Base-by-base conservation (phyloP, 2,329 filamentous ascomycete genomes). In the Salinomyces thailandicus region DNA sequence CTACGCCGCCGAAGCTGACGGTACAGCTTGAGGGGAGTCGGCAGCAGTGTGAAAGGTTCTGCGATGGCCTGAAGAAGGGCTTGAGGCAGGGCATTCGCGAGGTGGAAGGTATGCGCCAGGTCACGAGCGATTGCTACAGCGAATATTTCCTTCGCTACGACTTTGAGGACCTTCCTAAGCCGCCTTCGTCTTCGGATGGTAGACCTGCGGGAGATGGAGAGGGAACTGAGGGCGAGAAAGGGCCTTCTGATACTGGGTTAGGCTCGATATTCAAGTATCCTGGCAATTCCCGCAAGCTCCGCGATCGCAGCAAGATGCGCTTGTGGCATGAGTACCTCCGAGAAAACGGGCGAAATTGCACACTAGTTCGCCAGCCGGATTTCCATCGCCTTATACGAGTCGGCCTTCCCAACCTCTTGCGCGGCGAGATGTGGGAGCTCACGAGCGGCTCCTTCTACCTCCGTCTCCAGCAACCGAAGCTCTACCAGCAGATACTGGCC, bases 341-440 rank as follows among this genome's bases (percentile, higher is more conserved):
- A 70, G 91, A 96, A 57, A 96, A 96, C 55, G 91, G 91, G 34
- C 79, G 91, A 39, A 96, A 94, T 61, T 75, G 82, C 36, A 96
- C 87, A 1, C 66, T 98, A 35, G 81, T 98, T 41, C 82, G 91
- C 39, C 91, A 98, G 57, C 89, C 91, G 3, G 96, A 91, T 17
- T 96, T 96, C 53, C 91, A 96, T 64, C 95, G 96, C 60, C 75
- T 98, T 33, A 94, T 98, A 46, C 78, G 91, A 36, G 91, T 98
- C 46, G 91, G 91, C 45, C 68, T 98, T 41, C 91, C 91, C 0
- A 98, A 98, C 61, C 75, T 91, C 31, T 69, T 98, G 33, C 73
- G 91, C 45, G 91, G 91, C 29, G 91, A 98, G 62, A 81, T 93
- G 34, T 98, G 91, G 91, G 91, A 98, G 62, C 68, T 95, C 44